Conservation (phyloP, 2,329 filamentous ascomycete genomes). For the Penicillium brevicompactum region DNA sequence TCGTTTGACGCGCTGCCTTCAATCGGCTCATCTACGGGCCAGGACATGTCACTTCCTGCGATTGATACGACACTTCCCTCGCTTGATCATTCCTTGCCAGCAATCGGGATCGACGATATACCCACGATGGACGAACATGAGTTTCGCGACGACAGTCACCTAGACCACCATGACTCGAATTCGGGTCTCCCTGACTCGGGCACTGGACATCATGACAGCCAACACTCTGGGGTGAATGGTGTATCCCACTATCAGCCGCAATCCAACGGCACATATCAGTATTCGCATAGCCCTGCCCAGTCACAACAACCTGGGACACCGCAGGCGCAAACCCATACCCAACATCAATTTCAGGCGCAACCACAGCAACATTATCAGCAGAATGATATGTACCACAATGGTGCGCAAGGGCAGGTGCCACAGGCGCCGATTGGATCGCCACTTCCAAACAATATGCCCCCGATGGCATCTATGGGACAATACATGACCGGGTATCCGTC, state of each 20-base stretch:
- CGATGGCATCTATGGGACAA: slow-evolving; percentile 57
- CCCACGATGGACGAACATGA: slow-evolving; percentile 34
- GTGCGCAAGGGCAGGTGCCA: slow-evolving; percentile 34
- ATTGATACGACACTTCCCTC: slow-evolving; percentile 30
- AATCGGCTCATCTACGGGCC: slow-evolving; percentile 20
- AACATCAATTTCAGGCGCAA: slow-evolving; percentile 31
- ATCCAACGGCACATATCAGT: slow-evolving; percentile 42
- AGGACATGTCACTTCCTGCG: slow-evolving; percentile 25
- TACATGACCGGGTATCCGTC: slow-evolving; percentile 52
- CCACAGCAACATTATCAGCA: slow-evolving; percentile 31
- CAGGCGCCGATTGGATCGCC: slow-evolving; percentile 54
- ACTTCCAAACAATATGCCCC: slow-evolving; percentile 49
- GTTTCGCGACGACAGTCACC: slow-evolving; percentile 22
- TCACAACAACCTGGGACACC: slow-evolving; percentile 43
- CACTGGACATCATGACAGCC: slow-evolving; percentile 21
- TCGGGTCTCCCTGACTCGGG: slow-evolving; percentile 14
- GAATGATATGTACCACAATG: slow-evolving; percentile 37
- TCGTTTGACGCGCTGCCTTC: slow-evolving; percentile 26
- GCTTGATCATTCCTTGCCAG: slow-evolving; percentile 31
- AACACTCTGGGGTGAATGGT: slow-evolving; percentile 34
- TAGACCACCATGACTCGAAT: slow-evolving; percentile 20
- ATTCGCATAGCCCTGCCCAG: slow-evolving; percentile 27
- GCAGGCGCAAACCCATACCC: slow-evolving; percentile 29
- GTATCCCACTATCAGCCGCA: slow-evolving; percentile 48
- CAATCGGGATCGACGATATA: slow-evolving; percentile 34